Evolutionary conservation across 495 filamentous ascomycete genomes (phyloP), one percentile per base, ranked within the genome.

Genomic region (Penicillium salamii): DNA sequence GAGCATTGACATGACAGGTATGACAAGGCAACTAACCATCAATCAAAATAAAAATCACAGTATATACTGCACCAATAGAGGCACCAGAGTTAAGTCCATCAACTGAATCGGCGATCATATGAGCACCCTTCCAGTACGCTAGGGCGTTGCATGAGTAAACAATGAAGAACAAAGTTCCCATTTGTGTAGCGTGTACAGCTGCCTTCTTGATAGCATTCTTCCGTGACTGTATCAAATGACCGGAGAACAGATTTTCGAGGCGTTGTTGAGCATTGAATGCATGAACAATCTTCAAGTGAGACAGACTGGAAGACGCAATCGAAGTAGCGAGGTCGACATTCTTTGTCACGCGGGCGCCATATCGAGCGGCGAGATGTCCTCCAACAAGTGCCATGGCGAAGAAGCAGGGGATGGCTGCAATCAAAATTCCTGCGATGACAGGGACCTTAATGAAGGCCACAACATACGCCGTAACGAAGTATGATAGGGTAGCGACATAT

Each of bases 101-200:
- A 21, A 77, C 68, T 8, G 70, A 66, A 49, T 72, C 54, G 17
- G 76, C 77, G 42, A 85, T 75, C n/a, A 67, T 67, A 29, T 57
- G 63, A 45, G 74, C 77, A 12, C 82, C 83, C 47, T 85, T 75
- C 80, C 80, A 87, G 50, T 83, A 86, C 1, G 82, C 82, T 7
- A 87, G 61, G 15, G 74, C 82, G 54, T 84, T 83, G 5, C 77
- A 81, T 3, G 76, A 70, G 52, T 79, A 85, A 7, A 77, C 79
- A 50, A 84, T 77, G 46, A 86, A 85, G 52, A 82, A 86, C 24
- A 86, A 59, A n/a, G 80, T 51, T 2, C 83, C 82, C 21, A 79
- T 71, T 44, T 84, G 79, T 4, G 78, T 59, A 3, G 75, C 82
- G 7, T 71, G 66, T 0, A 76, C 77, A 3, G 74, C 46, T 4